These are phyloP conservation scores for Marvania coccoides DNA, from an alignment of 139 green algal species.

Conservation along the genomic window DNA sequence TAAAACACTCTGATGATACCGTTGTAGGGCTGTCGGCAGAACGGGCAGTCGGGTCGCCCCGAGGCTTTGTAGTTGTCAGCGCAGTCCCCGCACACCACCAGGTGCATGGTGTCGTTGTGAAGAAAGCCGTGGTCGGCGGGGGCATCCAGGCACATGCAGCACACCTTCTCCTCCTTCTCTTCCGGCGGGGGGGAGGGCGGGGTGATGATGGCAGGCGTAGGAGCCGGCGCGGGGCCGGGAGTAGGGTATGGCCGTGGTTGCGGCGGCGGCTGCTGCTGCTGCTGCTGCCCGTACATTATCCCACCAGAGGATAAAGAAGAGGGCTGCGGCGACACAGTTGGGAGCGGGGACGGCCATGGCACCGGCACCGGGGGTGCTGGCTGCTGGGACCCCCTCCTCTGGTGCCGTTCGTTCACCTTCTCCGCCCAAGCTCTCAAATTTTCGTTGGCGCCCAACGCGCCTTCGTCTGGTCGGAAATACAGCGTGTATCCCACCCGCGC, in stretches of 20 bases:
- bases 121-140: slow-evolving; percentile 18
- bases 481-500: not conserved
- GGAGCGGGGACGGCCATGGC: not conserved
- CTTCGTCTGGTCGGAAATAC: not conserved
- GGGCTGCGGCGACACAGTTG: not conserved
- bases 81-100: slow-evolving; percentile 20
- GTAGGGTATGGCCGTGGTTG: not conserved
- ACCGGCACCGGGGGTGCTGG: not conserved
- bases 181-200: too few relatives aligned
- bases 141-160: slow-evolving; percentile 20
- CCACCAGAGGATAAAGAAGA: not conserved
- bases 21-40: slow-evolving; percentile 15
- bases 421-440: not conserved
- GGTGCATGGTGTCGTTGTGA: slow-evolving; percentile 17
- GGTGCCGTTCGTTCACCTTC: not conserved
- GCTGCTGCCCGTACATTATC: not conserved
- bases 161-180: slow-evolving; percentile 2
- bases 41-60: slow-evolving; percentile 6
- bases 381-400: not conserved
- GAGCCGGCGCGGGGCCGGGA: not conserved
- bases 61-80: slow-evolving; percentile 2
- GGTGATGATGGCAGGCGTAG: not conserved
- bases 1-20: slow-evolving; percentile 11
- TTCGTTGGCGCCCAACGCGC: not conserved
- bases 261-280: not conserved